phyloP scores from a whole-genome alignment of 176 grass and related monocot genomes.

The Oropetium thomaeum region DNA sequence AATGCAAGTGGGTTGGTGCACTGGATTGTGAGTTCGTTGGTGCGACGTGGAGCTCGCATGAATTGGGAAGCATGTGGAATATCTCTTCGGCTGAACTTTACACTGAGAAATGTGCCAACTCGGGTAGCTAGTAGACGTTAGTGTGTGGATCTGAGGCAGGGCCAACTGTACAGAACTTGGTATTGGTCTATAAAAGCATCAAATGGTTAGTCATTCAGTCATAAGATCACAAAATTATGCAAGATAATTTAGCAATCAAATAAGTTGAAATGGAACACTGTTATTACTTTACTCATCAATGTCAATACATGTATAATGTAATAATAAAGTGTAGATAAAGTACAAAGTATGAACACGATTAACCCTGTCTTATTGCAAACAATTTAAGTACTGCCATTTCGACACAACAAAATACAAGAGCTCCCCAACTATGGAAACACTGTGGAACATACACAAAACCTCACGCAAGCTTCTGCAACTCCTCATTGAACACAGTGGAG shows the following conservation, averaged over 20 bases:
- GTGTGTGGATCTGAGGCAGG: neutral
- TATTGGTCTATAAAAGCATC: neutral
- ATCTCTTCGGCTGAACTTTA: neutral
- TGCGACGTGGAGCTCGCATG: constrained; percentile 2
- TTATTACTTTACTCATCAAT: constrained; percentile 6
- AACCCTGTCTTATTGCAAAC: constrained; percentile 32
- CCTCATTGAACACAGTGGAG: constrained; percentile 42
- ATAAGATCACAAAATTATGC: neutral
- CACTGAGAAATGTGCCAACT: neutral
- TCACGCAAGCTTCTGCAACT: constrained; percentile 56
- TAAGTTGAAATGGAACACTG: constrained; percentile 10
- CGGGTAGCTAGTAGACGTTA: too few species aligned
- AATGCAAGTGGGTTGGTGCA: neutral
- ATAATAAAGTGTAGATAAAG: constrained; percentile 15
- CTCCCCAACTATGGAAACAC: neutral
- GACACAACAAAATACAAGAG: constrained; percentile 24
- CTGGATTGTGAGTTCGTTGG: neutral
- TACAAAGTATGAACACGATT: constrained; percentile 29
- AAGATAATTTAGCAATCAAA: neutral
- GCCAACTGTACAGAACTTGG: neutral
- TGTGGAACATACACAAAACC: neutral
- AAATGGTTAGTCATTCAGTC: neutral
- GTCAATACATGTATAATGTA: constrained; percentile 33
- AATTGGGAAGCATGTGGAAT: neutral
- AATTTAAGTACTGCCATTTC: constrained; percentile 18